Evolutionary conservation across 345 rosid species (phyloP).

Genomic region (Syzygium oleosum): DNA sequence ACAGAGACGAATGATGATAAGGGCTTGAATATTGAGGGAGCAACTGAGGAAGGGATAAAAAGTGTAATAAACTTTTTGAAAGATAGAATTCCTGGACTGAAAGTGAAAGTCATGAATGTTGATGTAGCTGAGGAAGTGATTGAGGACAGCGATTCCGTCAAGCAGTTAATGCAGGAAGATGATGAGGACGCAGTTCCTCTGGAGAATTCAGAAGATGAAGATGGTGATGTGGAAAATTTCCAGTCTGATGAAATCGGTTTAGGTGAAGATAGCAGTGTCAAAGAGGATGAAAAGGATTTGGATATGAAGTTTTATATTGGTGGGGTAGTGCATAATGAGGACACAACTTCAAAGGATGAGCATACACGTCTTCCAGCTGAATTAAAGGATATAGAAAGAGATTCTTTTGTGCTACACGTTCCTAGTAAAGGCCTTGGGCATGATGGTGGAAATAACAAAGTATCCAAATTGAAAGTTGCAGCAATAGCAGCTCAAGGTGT

Average conservation of each 20-base stretch:
- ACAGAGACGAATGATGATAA: conserved; percentile 52
- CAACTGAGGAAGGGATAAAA: conserved; percentile 88
- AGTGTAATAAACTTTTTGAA: conserved; percentile 85
- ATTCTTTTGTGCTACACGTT: conserved; percentile 69
- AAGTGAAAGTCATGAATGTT: conserved; percentile 68
- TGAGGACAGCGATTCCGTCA: conserved; percentile 44
- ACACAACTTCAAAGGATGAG: conserved; percentile 57
- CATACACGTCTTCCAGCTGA: conserved; percentile 65
- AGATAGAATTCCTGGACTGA: conserved; percentile 91
- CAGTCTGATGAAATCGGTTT: conserved; percentile 42
- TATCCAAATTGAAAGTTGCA: conserved; percentile 56
- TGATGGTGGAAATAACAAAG: conserved; percentile 30
- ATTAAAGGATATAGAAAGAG: conserved; percentile 55
- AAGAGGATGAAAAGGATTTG: conserved; percentile 45
- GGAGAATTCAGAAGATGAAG: conserved; percentile 51
- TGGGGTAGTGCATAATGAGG: conserved; percentile 82
- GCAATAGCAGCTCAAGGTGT: conserved; percentile 77
- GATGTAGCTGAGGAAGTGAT: conserved; percentile 41
- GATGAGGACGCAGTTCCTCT: conserved; percentile 36
- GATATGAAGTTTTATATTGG: conserved; percentile 79
- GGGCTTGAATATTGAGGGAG: conserved; percentile 59
- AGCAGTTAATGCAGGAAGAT: conserved; percentile 56
- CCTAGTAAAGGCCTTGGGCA: conserved; percentile 42
- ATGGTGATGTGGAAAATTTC: conserved; percentile 47
- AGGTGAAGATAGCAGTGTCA: conserved; percentile 24